Evolutionary conservation across 2,329 filamentous ascomycete genomes (phyloP), one percentile per base, ranked within the genome.

Genomic region (Calycina herbarum): DNA sequence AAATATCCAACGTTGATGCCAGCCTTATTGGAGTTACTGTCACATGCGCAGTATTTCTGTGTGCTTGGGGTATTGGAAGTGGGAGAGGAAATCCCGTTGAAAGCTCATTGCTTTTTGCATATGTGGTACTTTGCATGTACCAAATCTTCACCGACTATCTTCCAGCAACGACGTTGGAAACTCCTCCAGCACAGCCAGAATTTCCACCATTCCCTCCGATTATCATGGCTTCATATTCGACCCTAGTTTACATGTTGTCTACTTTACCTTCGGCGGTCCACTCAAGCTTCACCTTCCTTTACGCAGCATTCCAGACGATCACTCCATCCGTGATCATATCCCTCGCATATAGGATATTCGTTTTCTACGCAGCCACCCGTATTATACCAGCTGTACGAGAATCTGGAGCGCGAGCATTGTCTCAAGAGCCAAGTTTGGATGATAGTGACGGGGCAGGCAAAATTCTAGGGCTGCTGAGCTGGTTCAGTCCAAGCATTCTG

Each of bases 121-220:
- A 99, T 78, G 88, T 97, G 67, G 95, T 97, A n/a, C 89, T 99
- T 68, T 98, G 94, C 81, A 91, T 98, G 75, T 99, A 98, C 80
- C 95, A 99, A 78, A 98, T 98, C 78, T 98, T 98, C 78, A 99
- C 95, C 73, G 95, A 99, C 79, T 98, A 98, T 79, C 87, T 94
- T 71, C 93, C 95, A 4, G 78, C 85, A 20, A 87, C 85, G n/a
- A 82, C 85, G 33, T 81, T 84, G 38, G 84, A 87, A 35, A 80
- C 82, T 2, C 79, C 80, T 17, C 79, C 84, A 15, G 76, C 85
- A 15, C 90, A 96, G 67, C 88, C 91, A n/a, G 94, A 96, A 31
- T 95, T 98, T 68, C 95, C 95, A 48, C 95, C 95, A n/a, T 83
- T 99, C 56, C 95, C 95, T 15, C 95, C 95, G 0, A 93, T 98